Percentiles rank a stretch among this genome's conserved stretches.
phyloP scores from a whole-genome alignment of 495 filamentous ascomycete species.

The Xylaria nigripes region DNA sequence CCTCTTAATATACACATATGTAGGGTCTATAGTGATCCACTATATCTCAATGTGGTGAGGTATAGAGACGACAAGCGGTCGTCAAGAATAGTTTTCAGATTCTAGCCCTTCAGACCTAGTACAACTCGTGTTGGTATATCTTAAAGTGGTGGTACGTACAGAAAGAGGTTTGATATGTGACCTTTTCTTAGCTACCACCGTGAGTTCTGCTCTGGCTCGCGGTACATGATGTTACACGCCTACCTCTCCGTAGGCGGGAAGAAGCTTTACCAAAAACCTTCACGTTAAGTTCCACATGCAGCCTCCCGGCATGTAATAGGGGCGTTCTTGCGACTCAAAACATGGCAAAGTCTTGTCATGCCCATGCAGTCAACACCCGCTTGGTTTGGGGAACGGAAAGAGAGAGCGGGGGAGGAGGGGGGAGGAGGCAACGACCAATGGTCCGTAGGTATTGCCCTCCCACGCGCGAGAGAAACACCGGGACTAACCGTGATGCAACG shows the following conservation, averaged over 20 bases:
- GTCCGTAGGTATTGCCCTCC: background rate
- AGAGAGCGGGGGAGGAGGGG: background rate
- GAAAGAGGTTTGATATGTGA: no score
- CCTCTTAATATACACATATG: no score
- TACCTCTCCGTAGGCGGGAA: background rate
- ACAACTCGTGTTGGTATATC: no score
- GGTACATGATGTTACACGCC: background rate
- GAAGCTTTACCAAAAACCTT: background rate
- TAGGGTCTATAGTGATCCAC: no score
- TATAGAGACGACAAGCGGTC: no score
- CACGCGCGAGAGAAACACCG: background rate
- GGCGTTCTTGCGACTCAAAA: background rate
- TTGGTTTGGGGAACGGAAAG: background rate
- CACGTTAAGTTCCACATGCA: constrained; percentile 2
- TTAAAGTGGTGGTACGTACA: no score
- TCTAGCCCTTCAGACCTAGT: no score
- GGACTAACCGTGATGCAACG: background rate
- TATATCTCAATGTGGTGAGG: no score
- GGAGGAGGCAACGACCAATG: background rate
- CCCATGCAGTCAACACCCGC: background rate
- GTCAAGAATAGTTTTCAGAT: no score
- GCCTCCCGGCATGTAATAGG: background rate
- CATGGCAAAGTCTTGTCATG: background rate
- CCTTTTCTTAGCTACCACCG: background rate
- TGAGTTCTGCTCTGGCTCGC: background rate